Conservation (phyloP, 805 yeast genomes). For the Candida awuae region DNA sequence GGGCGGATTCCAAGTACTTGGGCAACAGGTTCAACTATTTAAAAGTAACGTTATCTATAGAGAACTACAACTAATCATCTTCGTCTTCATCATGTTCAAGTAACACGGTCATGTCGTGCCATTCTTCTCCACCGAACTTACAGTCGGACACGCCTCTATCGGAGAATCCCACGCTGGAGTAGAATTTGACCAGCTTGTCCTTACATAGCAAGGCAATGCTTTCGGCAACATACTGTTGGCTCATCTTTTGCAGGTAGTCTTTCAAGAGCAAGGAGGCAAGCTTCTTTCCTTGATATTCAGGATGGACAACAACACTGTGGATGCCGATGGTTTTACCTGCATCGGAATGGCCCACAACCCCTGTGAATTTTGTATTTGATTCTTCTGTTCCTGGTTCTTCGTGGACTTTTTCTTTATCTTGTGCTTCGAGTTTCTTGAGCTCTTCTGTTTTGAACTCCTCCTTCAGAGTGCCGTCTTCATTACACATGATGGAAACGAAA, state of each 20-base stretch:
- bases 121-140: conserved; percentile 46
- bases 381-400: conserved; percentile 9
- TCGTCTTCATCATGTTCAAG: conserved; percentile 39
- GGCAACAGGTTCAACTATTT: too few species aligned
- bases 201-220: conserved; percentile 69
- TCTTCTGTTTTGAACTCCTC: conserved; percentile 4
- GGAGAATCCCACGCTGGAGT: conserved; percentile 72
- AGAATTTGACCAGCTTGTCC: conserved; percentile 61
- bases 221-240: conserved; percentile 80
- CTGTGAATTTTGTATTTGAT: conserved; percentile 15
- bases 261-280: conserved; percentile 76
- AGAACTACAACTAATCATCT: conserved; percentile 19
- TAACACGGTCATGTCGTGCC: conserved; percentile 49
- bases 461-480: conserved; percentile 3
- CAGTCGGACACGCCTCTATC: conserved; percentile 59
- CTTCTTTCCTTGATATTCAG: conserved; percentile 71
- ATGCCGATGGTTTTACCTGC: conserved; percentile 66
- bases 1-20: too few species aligned
- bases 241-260: conserved; percentile 84
- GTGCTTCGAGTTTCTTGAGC: conserved; percentile 1
- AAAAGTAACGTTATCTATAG: neutral
- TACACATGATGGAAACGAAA: conserved; percentile 4
- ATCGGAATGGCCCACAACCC: conserved; percentile 59
- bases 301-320: conserved; percentile 73
- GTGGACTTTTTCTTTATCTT: too few species aligned